phyloP scores from a whole-genome alignment of 768 basidiomycete genomes.

The Lactarius quietus region DNA sequence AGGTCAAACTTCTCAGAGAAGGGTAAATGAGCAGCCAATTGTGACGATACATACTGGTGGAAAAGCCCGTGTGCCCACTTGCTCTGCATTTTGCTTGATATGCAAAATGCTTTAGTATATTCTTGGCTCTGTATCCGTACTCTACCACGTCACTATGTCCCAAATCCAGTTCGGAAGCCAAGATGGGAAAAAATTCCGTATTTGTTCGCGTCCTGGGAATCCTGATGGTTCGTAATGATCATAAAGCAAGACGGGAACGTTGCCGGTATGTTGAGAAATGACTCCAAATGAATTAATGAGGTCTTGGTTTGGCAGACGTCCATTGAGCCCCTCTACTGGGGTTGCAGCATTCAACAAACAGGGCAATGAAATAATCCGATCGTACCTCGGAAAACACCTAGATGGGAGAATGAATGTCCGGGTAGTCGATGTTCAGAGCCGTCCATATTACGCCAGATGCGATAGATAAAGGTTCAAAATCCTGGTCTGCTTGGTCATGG shows the following conservation, averaged over 20 bases:
- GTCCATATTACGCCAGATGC: conserved; percentile 93
- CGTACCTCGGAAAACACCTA: conserved; percentile 93
- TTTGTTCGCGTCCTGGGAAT: conserved; percentile 31
- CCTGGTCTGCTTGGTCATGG: conserved; percentile 47
- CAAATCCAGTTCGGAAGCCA: conserved; percentile 49
- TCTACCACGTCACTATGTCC: conserved; percentile 44
- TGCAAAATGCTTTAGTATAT: conserved; percentile 63
- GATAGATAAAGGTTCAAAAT: conserved; percentile 57
- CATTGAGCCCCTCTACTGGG: conserved; percentile 84
- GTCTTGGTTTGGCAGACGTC: conserved; percentile 94
- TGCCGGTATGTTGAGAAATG: conserved; percentile 68
- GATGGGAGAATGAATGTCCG: conserved; percentile 95
- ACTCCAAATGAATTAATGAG: conserved; percentile 76
- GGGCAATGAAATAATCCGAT: conserved; percentile 1
- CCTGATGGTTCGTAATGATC: conserved; percentile 61
- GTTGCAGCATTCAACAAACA: background rate
- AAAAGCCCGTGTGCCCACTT: conserved; percentile 90
- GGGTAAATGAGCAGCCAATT: background rate
- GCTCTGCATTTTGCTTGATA: conserved; percentile 78
- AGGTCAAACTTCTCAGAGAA: background rate
- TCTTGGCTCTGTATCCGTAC: conserved; percentile 57
- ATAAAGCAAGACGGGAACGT: conserved; percentile 77
- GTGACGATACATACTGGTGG: conserved; percentile 56
- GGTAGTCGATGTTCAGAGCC: conserved; percentile 91
- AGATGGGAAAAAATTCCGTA: conserved; percentile 35